These are phyloP conservation scores for Artemisia annua DNA, from an alignment of 129 eudicot species.

Conservation along the genomic window DNA sequence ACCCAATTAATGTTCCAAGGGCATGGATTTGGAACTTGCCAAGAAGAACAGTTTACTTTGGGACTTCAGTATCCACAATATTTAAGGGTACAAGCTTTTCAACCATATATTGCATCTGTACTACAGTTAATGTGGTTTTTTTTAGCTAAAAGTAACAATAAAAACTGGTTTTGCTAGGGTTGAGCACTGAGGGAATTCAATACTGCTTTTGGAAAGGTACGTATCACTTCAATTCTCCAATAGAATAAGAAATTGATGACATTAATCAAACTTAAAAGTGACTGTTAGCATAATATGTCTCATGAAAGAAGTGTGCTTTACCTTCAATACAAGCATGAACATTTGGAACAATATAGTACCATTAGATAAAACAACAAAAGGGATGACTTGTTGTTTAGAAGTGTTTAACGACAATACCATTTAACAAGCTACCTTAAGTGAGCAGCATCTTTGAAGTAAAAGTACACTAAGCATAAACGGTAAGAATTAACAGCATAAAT, in stretches of 20 bases:
- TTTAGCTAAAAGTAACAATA: conserved; percentile 41
- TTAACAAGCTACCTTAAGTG: background rate
- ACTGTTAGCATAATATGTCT: background rate
- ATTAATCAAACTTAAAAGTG: background rate
- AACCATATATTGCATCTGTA: conserved; percentile 36
- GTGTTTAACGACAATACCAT: background rate
- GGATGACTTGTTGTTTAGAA: background rate
- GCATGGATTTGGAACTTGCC: conserved; percentile 20
- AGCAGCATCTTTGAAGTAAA: background rate
- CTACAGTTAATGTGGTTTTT: conserved; percentile 49
- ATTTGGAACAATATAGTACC: background rate
- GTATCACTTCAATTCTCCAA: conserved; percentile 4
- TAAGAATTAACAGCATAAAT: no score
- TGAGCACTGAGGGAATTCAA: conserved; percentile 23
- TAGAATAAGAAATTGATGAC: background rate
- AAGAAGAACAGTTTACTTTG: conserved; percentile 16
- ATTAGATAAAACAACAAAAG: background rate
- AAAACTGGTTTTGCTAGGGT: conserved; percentile 29
- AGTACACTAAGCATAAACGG: background rate
- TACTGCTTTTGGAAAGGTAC: conserved; percentile 51
- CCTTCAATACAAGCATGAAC: background rate
- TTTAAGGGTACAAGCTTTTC: conserved; percentile 7
- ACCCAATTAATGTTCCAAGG: conserved; percentile 11
- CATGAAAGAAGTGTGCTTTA: background rate
- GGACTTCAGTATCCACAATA: conserved; percentile 12